phyloP scores from a whole-genome alignment of 2,329 filamentous ascomycete genomes.

The Capronia americana region DNA sequence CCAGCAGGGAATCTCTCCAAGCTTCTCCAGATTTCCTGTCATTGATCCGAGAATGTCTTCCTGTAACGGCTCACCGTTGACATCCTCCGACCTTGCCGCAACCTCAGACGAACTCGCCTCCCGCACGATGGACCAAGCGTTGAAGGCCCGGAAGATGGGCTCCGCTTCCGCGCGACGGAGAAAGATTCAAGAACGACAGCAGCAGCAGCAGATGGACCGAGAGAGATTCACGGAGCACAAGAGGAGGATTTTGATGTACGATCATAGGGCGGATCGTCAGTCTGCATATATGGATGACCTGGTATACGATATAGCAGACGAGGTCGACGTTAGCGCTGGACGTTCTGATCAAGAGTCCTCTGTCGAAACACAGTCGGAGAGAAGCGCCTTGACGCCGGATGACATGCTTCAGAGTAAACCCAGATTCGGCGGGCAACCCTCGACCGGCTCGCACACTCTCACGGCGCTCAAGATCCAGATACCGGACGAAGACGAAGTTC shows the following conservation, averaged over 20 bases:
- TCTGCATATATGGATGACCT: constrained; percentile 8
- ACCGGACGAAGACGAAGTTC: constrained; percentile 22
- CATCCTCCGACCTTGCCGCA: constrained; percentile 13
- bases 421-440: constrained; percentile 16
- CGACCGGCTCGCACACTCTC: not conserved
- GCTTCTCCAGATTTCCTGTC: constrained; percentile 20
- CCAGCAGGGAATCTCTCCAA: constrained; percentile 11
- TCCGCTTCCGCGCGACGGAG: constrained; percentile 35
- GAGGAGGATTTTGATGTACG: constrained; percentile 29
- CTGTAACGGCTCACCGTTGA: constrained; percentile 5
- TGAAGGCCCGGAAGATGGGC: constrained; percentile 31
- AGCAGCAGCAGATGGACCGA: constrained; percentile 25
- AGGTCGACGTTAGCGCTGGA: constrained; percentile 14
- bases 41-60: constrained; percentile 19
- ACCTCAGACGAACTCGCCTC: constrained; percentile 1
- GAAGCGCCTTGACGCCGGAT: constrained; percentile 31
- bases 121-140: constrained; percentile 34
- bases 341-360: constrained; percentile 33
- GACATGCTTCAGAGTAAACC: constrained; percentile 18
- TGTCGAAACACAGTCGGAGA: constrained; percentile 31
- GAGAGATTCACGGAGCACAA: constrained; percentile 26
- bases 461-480: constrained; percentile 31
- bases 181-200: constrained; percentile 36
- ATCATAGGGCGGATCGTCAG: constrained; percentile 17
- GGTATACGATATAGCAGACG: constrained; percentile 7